Evolutionary conservation across 805 yeast species (phyloP), one percentile per base, ranked within the genome.

Genomic region (Vanderwaltozyma verrucispora): DNA sequence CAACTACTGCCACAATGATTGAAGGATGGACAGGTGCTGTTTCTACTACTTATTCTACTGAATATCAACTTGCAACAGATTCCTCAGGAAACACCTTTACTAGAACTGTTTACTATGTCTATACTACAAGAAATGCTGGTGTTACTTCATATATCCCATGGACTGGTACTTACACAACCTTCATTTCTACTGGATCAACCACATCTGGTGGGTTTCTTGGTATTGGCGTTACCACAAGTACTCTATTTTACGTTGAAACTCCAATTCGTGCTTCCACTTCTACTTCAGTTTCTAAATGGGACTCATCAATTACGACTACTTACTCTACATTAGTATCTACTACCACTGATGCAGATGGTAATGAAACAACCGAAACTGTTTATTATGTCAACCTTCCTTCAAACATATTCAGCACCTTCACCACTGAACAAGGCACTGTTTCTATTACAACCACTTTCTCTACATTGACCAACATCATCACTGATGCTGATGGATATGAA

Each of bases 161-260:
- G 38, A 23, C 33, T 17, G 40, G 36, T 6, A 14, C 38, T 16
- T 26, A 28, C 30, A 36, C 43, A 15, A 20, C 34, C 4, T 19
- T n/a, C 12, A 16, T 16, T 30, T 30, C 33, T 3, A 30, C 33
- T 20, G 25, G 33, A 20, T n/a, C 11, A 4, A 13, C 26, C 20
- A 13, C 21, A 10, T 29, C 4, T 4, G 20, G 31, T 12, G 31
- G 20, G 13, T 16, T 29, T 17, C 4, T 29, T 6, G 21, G 16
- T 30, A 14, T 30, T 20, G 26, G 14, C 7, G 20, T 20, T 11
- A n/a, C 25, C 7, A 30, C 33, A 5, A 5, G 10, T 30, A 30
- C 25, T 5, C 7, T 27, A 27, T 29, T 17, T 12, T 29, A 11
- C n/a, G 23, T 29, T 9, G 7, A 18, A 6, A 29, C 32, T 18